Base-by-base conservation (phyloP, 192 early-diverging fungal genomes). In the Umbelopsis sp. region DNA sequence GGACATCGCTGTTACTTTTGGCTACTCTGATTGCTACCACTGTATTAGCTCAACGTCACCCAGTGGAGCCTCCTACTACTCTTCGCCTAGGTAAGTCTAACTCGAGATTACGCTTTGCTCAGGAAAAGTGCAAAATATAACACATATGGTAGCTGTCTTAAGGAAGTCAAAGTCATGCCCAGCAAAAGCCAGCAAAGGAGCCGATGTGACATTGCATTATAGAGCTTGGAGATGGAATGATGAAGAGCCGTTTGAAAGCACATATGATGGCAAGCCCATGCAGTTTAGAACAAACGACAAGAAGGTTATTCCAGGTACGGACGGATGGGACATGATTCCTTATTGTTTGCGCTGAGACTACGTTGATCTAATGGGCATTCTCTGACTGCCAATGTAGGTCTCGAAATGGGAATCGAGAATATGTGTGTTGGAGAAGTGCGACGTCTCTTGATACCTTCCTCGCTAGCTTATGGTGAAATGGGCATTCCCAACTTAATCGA, bases 341-440 rank as follows among this genome's bases (percentile, higher is more conserved):
- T 21, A 49, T 49, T 49, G 48, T 4, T 49, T 20, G 20, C 2
- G 48, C 4, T 49, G 48, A 66, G 71, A 18, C 61, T 58, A 16
- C 33, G 18, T 52, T 35, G n/a, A 46, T 44, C 5, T 11, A 15
- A 49, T 46, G 18, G 13, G 21, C n/a, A 22, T 21, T 4, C 3
- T 10, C 16, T 48, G 1, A 7, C 27, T 46, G 25, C n/a, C 3
- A 55, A 58, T 22, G 46, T 37, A 74, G 72, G 73, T 20, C 33
- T 74, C 10, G 73, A 74, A 21, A 27, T 69, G 27, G 73, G 73
- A 46, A 69, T 74, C 65, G 18, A 69, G 25, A 68, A 58, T 11
- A 74, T 74, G 73, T 74, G 73, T 45, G 55, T 64, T 4, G 73
- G 67, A 46, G 73, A 74, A 68, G 48, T 69, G 18, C 73, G 73